These are phyloP conservation scores for Candida pseudofarinosa DNA, from an alignment of 805 yeast genomes.

Conservation along the genomic window DNA sequence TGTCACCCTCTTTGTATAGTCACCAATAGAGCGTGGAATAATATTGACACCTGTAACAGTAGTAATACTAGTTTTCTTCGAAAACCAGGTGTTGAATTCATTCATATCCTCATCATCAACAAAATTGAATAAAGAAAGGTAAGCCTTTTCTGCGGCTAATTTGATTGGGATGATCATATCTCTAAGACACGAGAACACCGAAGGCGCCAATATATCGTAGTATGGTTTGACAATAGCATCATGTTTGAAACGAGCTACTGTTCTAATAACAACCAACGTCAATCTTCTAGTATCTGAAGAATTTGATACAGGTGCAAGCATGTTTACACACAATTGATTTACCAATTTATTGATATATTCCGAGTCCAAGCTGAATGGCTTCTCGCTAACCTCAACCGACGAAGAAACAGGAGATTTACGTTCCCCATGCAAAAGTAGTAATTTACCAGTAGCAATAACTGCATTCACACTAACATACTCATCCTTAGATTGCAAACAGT, in stretches of 20 bases:
- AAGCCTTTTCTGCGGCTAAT: slow-evolving; percentile 91
- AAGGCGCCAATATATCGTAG: slow-evolving; percentile 57
- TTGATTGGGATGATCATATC: slow-evolving; percentile 89
- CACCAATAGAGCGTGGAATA: slow-evolving; percentile 73
- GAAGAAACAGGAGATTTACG: slow-evolving; percentile 19
- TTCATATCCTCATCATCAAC: slow-evolving; percentile 59
- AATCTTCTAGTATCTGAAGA: slow-evolving; percentile 79
- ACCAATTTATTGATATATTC: slow-evolving; percentile 42
- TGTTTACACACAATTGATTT: slow-evolving; percentile 45
- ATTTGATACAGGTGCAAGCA: slow-evolving; percentile 51
- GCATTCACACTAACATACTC: slow-evolving; percentile 71
- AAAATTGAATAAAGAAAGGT: slow-evolving; percentile 63
- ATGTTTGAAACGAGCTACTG: slow-evolving; percentile 62
- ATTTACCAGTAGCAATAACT: slow-evolving; percentile 75
- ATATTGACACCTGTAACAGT: slow-evolving; percentile 44
- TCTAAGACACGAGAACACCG: slow-evolving; percentile 78
- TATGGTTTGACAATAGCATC: slow-evolving; percentile 48
- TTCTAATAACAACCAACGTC: slow-evolving; percentile 69
- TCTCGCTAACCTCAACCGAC: slow-evolving; percentile 20
- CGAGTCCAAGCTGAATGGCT: slow-evolving; percentile 37
- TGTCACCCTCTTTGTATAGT: slow-evolving; percentile 90
- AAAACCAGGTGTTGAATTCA: slow-evolving; percentile 64
- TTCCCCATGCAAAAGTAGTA: slow-evolving; percentile 52
- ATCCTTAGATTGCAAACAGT: slow-evolving; percentile 37
- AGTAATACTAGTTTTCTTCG: slow-evolving; percentile 30